Percentiles rank a stretch among this genome's conserved stretches.
phyloP scores from a whole-genome alignment of 768 basidiomycete genomes.

The Cantharellus anzutake region DNA sequence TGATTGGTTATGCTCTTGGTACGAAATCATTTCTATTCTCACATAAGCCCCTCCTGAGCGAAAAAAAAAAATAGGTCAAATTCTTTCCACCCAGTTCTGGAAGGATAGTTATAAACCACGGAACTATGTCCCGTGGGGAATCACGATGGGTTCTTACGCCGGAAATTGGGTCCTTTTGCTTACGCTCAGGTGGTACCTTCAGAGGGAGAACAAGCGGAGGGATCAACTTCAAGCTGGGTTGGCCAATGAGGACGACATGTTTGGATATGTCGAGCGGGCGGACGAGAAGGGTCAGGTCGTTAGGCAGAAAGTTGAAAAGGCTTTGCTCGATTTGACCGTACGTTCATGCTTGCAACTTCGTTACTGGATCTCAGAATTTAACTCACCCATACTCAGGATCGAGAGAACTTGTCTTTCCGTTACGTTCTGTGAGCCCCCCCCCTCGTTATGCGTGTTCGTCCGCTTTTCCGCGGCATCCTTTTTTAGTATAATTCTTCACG shows the following conservation, averaged over 20 bases:
- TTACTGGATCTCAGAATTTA: neutral
- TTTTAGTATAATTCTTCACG: too few species aligned
- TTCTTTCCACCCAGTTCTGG: neutral
- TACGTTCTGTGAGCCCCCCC: neutral
- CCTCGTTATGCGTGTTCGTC: too few species aligned
- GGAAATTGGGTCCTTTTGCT: slow-evolving; percentile 1
- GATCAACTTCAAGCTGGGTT: slow-evolving; percentile 3
- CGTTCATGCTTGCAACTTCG: neutral
- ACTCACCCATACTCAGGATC: neutral
- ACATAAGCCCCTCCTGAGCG: neutral
- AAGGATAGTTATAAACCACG: slow-evolving; percentile 9
- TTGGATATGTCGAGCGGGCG: slow-evolving; percentile 6
- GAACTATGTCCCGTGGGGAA: slow-evolving; percentile 9
- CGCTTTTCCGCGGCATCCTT: too few species aligned
- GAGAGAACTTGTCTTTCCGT: neutral
- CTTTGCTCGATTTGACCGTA: slow-evolving; percentile 4
- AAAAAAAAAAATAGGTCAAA: neutral
- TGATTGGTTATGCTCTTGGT: neutral
- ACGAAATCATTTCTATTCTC: neutral
- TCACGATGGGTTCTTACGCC: slow-evolving; percentile 2
- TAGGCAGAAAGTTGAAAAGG: slow-evolving; percentile 4
- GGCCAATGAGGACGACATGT: slow-evolving; percentile 5
- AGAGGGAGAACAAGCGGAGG: slow-evolving; percentile 10
- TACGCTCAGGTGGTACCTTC: slow-evolving; percentile 5
- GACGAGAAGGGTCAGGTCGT: slow-evolving; percentile 1